Evolutionary conservation across 352 stramenopile species (phyloP).

Genomic region (Pythium folliculosum): DNA sequence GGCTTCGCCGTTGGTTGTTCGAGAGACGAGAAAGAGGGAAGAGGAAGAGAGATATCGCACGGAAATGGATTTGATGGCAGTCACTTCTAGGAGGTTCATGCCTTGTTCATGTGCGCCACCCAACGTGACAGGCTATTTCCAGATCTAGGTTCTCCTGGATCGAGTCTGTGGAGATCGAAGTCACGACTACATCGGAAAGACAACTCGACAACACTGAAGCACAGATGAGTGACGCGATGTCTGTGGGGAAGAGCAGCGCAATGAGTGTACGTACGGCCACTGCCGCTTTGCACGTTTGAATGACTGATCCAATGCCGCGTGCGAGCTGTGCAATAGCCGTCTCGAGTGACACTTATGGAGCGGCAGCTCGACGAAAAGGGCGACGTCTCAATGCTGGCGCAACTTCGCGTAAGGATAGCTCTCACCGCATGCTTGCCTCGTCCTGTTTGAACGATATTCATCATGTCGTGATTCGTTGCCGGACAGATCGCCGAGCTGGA

Average conservation of each 20-base stretch:
- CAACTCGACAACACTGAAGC: not conserved
- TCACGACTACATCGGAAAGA: too few species aligned
- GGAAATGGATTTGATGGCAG: conserved; percentile 5
- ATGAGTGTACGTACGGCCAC: conserved; percentile 34
- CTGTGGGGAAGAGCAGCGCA: conserved; percentile 39
- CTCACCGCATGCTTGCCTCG: not conserved
- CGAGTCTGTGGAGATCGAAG: too few species aligned
- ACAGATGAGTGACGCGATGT: conserved; percentile 23
- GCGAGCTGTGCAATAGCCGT: too few species aligned
- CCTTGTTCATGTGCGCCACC: not conserved
- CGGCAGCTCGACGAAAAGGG: conserved; percentile 67
- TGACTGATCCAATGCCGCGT: conserved; percentile 1
- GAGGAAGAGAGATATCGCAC: not conserved
- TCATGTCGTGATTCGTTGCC: not conserved
- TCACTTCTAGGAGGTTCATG: not conserved
- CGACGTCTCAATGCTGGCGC: conserved; percentile 75
- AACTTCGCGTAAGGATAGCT: conserved; percentile 66
- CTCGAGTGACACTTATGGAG: conserved; percentile 68
- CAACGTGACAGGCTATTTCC: conserved; percentile 4
- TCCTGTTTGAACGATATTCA: not conserved
- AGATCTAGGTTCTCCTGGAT: too few species aligned
- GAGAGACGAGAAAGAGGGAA: not conserved
- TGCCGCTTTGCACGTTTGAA: not conserved
- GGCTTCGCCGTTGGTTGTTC: not conserved
- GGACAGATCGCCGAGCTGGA: conserved; percentile 70